These are phyloP conservation scores for Chrysosphaeria jannelii DNA, from an alignment of 2,329 filamentous ascomycete species.

Conservation along the genomic window DNA sequence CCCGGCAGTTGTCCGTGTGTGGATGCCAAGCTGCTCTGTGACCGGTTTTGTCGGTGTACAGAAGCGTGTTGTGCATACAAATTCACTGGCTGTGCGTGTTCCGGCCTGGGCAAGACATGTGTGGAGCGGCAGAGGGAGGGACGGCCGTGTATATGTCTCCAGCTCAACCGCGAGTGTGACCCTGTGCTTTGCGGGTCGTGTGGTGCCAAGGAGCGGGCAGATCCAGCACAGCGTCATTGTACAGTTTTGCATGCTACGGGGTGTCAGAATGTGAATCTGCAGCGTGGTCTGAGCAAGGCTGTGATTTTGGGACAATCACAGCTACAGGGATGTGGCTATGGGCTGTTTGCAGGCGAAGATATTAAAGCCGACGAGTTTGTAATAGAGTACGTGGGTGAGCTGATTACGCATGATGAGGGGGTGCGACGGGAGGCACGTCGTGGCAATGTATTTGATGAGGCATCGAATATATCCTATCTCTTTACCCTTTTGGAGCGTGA, in stretches of 20 bases:
- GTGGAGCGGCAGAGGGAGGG: conserved; percentile 21
- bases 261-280: conserved; percentile 44
- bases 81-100: conserved; percentile 36
- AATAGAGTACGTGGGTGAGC: conserved; percentile 54
- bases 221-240: conserved; percentile 34
- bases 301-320: conserved; percentile 40
- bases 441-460: conserved; percentile 29
- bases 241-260: conserved; percentile 22
- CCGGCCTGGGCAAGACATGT: conserved; percentile 25
- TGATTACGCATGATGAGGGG: conserved; percentile 38
- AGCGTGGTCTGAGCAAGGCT: conserved; percentile 32
- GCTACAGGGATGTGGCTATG: conserved; percentile 39
- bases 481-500: conserved; percentile 28
- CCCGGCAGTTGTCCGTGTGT: conserved; percentile 29
- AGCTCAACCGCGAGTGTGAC: conserved; percentile 53
- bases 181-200: conserved; percentile 43
- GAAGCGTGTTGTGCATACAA: conserved; percentile 27
- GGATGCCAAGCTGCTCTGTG: conserved; percentile 29
- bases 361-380: conserved; percentile 41
- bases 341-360: conserved; percentile 39
- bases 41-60: conserved; percentile 38
- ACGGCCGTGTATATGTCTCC: conserved; percentile 35
- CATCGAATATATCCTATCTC: conserved; percentile 31
- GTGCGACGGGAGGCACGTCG: conserved; percentile 32
- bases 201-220: conserved; percentile 34